phyloP scores from a whole-genome alignment of 2,329 filamentous ascomycete genomes.

The Botrytis sinoallii region DNA sequence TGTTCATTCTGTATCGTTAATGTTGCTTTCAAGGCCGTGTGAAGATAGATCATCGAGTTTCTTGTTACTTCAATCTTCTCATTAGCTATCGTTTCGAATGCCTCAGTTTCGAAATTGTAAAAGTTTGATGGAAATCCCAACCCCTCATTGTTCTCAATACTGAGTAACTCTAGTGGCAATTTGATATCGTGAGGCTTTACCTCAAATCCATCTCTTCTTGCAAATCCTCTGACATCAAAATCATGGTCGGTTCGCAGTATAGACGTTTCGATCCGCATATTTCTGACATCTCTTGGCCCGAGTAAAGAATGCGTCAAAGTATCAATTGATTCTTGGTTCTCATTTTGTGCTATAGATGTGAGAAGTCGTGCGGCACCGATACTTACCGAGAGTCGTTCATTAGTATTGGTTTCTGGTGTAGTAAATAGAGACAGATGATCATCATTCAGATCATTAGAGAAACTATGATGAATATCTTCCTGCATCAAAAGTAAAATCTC shows the following conservation, averaged over 20 bases:
- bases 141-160: constrained; percentile 32
- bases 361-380: constrained; percentile 31
- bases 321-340: constrained; percentile 22
- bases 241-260: constrained; percentile 34
- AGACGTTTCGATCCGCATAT: constrained; percentile 32
- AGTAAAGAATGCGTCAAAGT: constrained; percentile 20
- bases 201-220: constrained; percentile 31
- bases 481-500: constrained; percentile 25
- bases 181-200: constrained; percentile 31
- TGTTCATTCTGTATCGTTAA: constrained; percentile 31
- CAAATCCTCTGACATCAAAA: constrained; percentile 32
- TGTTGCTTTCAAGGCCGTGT: constrained; percentile 21
- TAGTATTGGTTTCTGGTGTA: constrained; percentile 21
- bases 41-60: constrained; percentile 30
- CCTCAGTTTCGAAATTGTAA: constrained; percentile 22
- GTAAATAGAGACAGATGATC: constrained; percentile 28
- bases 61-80: constrained; percentile 34
- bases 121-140: constrained; percentile 28
- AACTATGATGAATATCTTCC: background rate
- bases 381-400: constrained; percentile 31
- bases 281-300: constrained; percentile 10
- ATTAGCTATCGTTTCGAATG: constrained; percentile 17
- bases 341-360: constrained; percentile 21
- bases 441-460: background rate
- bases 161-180: constrained; percentile 34